phyloP scores from a whole-genome alignment of 179 eudicot species.

The Heliamphora pulchella region DNA sequence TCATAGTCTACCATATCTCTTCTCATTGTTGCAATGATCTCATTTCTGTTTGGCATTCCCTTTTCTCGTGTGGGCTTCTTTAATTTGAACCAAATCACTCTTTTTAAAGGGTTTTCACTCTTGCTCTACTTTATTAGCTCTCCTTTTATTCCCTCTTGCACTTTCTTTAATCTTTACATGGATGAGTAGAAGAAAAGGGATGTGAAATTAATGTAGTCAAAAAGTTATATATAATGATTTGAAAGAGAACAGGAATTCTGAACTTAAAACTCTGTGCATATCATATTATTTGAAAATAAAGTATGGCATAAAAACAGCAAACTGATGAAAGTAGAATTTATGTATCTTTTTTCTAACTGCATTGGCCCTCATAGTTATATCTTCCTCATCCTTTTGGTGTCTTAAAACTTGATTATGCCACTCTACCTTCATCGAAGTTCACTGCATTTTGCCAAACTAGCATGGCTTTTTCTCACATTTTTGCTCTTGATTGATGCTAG shows the following conservation, averaged over 20 bases:
- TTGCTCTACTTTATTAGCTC: not conserved
- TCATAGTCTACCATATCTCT: not conserved
- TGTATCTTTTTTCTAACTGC: not conserved
- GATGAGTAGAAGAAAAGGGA: not conserved
- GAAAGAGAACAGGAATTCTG: not conserved
- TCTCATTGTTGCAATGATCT: not conserved
- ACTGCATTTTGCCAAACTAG: not conserved
- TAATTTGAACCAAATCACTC: not conserved
- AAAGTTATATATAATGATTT: not conserved
- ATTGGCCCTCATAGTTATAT: not conserved
- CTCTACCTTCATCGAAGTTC: not conserved
- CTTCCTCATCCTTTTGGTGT: not conserved
- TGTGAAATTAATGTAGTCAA: not conserved
- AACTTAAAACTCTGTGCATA: not conserved
- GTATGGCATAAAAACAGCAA: not conserved
- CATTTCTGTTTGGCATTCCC: not conserved
- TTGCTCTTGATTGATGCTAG: not conserved
- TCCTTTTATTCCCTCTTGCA: not conserved
- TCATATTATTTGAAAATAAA: not conserved
- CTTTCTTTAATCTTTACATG: not conserved
- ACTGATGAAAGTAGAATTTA: not conserved
- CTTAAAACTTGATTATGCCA: not conserved
- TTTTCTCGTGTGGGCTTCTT: not conserved
- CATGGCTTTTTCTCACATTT: not conserved
- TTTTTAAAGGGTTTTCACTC: not conserved